Conservation (phyloP, 257 asterid species). For the Penstemon eatonii region DNA sequence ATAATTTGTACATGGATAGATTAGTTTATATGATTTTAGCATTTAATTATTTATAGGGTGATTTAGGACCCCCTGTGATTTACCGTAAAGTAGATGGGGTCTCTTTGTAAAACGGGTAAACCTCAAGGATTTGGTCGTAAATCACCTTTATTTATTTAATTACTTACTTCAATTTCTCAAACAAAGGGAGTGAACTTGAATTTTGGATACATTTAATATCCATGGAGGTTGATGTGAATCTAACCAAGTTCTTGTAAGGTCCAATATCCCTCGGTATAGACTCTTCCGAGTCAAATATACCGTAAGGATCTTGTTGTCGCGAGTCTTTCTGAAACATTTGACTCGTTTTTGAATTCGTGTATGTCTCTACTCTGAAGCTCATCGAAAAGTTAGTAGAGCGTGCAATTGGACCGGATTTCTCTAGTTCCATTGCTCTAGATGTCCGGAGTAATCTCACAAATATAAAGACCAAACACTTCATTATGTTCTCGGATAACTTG, state of each 20-base stretch:
- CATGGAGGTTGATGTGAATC: slow-evolving; percentile 63
- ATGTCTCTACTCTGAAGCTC: slow-evolving; percentile 73
- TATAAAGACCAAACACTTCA: slow-evolving; percentile 76
- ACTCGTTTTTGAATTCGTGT: slow-evolving; percentile 37
- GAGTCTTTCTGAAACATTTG: slow-evolving; percentile 58
- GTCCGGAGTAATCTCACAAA: slow-evolving; percentile 73
- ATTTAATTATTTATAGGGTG: too few species aligned
- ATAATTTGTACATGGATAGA: too few species aligned
- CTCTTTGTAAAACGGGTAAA: too few species aligned
- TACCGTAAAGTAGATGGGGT: too few species aligned
- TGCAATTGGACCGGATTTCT: slow-evolving; percentile 68
- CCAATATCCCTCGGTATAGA: slow-evolving; percentile 76
- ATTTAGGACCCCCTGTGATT: too few species aligned
- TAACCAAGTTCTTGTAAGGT: slow-evolving; percentile 76
- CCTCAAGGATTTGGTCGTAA: too few species aligned
- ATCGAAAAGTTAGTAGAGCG: slow-evolving; percentile 65
- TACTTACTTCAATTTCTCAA: slow-evolving; percentile 70
- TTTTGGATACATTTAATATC: slow-evolving; percentile 67
- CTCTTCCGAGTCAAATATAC: slow-evolving; percentile 67
- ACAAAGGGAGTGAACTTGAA: slow-evolving; percentile 59
- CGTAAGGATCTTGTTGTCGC: slow-evolving; percentile 92
- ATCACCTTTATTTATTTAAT: background rate
- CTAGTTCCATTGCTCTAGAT: slow-evolving; percentile 74
- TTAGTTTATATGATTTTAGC: too few species aligned
- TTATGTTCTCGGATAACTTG: slow-evolving; percentile 82